A percentile compares a stretch with the other conserved stretches of the same genome.
phyloP scores from a whole-genome alignment of 1,284 basidiomycete genomes.

The Tylopilus sp. region DNA sequence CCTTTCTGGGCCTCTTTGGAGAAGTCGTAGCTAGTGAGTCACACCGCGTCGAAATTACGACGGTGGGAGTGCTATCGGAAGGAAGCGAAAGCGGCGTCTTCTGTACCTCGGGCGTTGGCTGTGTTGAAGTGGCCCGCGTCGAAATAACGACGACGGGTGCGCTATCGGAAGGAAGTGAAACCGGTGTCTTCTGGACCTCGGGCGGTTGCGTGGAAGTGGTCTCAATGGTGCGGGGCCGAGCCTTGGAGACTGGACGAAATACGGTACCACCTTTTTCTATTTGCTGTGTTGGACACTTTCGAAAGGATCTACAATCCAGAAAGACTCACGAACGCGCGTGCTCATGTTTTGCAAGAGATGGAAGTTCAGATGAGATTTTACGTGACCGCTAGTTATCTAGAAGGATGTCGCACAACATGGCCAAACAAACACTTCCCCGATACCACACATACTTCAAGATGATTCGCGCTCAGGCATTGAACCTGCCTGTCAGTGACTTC shows the following conservation, averaged over 20 bases:
- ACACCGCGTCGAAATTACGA: slow-evolving; percentile 16
- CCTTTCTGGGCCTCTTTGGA: slow-evolving; percentile 25
- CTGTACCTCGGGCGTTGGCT: slow-evolving; percentile 26
- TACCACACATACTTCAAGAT: slow-evolving; percentile 14
- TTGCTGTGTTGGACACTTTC: slow-evolving; percentile 6
- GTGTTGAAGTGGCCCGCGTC: slow-evolving; percentile 24
- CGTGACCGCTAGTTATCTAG: too few relatives aligned
- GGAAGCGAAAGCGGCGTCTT: not conserved
- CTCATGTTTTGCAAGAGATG: slow-evolving; percentile 46
- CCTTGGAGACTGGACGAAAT: slow-evolving; percentile 62
- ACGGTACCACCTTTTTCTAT: slow-evolving; percentile 69
- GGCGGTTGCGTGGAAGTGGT: slow-evolving; percentile 34
- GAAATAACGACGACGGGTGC: slow-evolving; percentile 13
- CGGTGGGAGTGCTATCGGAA: slow-evolving; percentile 1
- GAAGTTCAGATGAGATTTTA: not conserved
- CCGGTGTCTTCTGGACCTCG: not conserved
- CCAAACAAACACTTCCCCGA: slow-evolving; percentile 30
- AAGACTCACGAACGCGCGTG: slow-evolving; percentile 68
- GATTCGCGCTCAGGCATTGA: slow-evolving; percentile 33
- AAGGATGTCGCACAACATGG: slow-evolving; percentile 21
- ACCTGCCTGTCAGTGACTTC: slow-evolving; percentile 50
- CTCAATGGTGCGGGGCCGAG: slow-evolving; percentile 37
- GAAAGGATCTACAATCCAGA: not conserved
- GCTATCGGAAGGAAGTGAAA: not conserved
- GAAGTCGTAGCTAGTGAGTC: slow-evolving; percentile 12